A percentile compares a stretch with the other conserved stretches of the same genome.
Conservation (phyloP, 495 filamentous ascomycete species). For the Neurospora discreta region DNA sequence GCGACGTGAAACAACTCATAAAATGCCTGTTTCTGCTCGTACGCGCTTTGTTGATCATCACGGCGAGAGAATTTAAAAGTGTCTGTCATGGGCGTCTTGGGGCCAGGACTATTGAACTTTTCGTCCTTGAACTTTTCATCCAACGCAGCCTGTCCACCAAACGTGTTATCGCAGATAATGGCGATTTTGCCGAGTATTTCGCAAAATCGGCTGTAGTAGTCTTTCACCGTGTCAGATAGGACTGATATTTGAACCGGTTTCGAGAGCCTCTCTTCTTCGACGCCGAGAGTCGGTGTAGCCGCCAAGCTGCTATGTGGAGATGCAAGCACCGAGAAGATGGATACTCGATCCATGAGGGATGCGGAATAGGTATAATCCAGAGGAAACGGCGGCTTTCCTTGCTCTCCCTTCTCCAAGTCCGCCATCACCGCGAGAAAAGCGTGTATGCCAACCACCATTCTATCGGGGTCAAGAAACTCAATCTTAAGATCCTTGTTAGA, state of each 20-base stretch:
- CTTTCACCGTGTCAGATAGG: slow-evolving; percentile 63
- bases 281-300: slow-evolving; percentile 15
- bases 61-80: slow-evolving; percentile 78
- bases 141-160: slow-evolving; percentile 87
- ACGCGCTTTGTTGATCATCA: slow-evolving; percentile 61
- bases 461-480: slow-evolving; percentile 90
- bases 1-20: slow-evolving; percentile 94
- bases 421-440: slow-evolving; percentile 87
- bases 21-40: slow-evolving; percentile 86
- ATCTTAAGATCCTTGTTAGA: slow-evolving; percentile 70
- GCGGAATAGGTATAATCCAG: slow-evolving; percentile 35
- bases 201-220: slow-evolving; percentile 82
- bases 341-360: slow-evolving; percentile 29
- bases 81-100: slow-evolving; percentile 88
- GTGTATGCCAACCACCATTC: slow-evolving; percentile 90
- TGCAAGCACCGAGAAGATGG: slow-evolving; percentile 41
- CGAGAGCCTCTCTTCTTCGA: slow-evolving; percentile 48
- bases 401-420: slow-evolving; percentile 80
- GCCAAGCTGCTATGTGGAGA: slow-evolving; percentile 25
- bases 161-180: slow-evolving; percentile 88
- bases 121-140: slow-evolving; percentile 81
- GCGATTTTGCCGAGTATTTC: slow-evolving; percentile 94
- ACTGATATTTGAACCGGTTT: slow-evolving; percentile 63
- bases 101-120: slow-evolving; percentile 72
- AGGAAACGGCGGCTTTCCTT: slow-evolving; percentile 74